phyloP scores from a whole-genome alignment of 2,329 filamentous ascomycete genomes.

The Pseudodiploospora longispora region DNA sequence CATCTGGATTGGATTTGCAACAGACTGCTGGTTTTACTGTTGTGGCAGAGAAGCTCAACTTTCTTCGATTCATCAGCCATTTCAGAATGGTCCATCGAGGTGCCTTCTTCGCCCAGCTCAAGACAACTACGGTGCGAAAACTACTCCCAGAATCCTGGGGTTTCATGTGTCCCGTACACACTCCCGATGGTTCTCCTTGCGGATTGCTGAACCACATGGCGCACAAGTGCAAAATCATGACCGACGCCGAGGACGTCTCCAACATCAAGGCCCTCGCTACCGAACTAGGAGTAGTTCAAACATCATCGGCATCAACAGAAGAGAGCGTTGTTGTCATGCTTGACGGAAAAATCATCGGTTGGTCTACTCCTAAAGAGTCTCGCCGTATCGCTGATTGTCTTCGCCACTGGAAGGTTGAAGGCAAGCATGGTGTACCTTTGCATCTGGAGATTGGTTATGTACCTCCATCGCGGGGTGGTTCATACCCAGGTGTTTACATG shows the following conservation, averaged over 20 bases:
- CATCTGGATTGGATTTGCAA: conserved; percentile 87
- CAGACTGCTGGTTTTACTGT: conserved; percentile 93
- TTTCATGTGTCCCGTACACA: conserved; percentile 95
- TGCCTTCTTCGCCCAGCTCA: conserved; percentile 95
- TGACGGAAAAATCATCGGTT: conserved; percentile 83
- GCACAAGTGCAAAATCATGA: conserved; percentile 89
- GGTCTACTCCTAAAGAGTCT: conserved; percentile 79
- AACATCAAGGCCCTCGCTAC: conserved; percentile 64
- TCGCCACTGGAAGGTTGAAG: conserved; percentile 92
- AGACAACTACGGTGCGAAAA: conserved; percentile 95
- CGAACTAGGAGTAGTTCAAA: conserved; percentile 69
- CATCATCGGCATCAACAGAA: conserved; percentile 68
- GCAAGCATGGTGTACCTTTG: conserved; percentile 67
- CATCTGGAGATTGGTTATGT: conserved; percentile 90
- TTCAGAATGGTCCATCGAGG: conserved; percentile 99
- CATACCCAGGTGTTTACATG: conserved; percentile 94
- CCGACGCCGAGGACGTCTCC: conserved; percentile 64
- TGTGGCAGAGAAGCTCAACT: conserved; percentile 98
- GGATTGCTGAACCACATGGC: conserved; percentile 91
- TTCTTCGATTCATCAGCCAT: conserved; percentile 95
- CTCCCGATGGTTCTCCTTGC: conserved; percentile 90
- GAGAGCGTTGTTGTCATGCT: conserved; percentile 86
- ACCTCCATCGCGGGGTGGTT: conserved; percentile 79
- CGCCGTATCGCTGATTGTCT: conserved; percentile 76
- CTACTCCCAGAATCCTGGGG: conserved; percentile 95